Evolutionary conservation across 306 rosid genomes (phyloP), one percentile per base, ranked within the genome.

Genomic region (Urtica urens): DNA sequence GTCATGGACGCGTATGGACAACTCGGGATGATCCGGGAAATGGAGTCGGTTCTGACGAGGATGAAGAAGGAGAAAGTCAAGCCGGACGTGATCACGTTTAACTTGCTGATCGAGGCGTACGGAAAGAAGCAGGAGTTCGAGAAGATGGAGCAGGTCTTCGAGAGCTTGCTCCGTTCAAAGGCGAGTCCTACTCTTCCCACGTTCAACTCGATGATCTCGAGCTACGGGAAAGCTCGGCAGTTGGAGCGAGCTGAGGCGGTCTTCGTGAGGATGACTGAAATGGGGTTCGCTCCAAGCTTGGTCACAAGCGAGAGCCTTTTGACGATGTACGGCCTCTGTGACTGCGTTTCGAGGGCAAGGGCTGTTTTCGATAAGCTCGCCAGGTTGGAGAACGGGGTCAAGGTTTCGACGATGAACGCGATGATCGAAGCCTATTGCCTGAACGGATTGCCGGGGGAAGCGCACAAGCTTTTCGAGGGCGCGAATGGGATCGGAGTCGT

Each of bases 101-200:
- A 84, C 60, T 43, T 79, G 74, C 67, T 90, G 52, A 84, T 90
- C 45, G 94, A 90, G 77, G 69, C 97, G 1, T 90, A 90, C 38
- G 97, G 97, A 53, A 84, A 81, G 78, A 84, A 71, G 69, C 97
- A 90, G 57, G 73, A 81, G 35, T 84, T 90, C 42, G 79, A 72
- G 5, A 90, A 84, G 80, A 90, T 90, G 97, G 97, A 90, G 60
- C 94, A 90, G 66, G 97, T 90, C 5, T 84, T 76, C 43, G 84
- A 69, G 79, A 84, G 97, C 72, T 74, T 90, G 40, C 59, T 81
- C 14, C 71, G 27, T 22, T 84, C 97, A 59, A 90, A 66, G 76
- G 87, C 74, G 82, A 73, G 51, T 55, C 92, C 97, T 7, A 66
- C 95, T 6, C 71, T 77, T 24, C 87, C 97, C 16, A 90, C 97